Evolutionary conservation across 2,329 filamentous ascomycete species (phyloP).

Genomic region (Cladosporium phlei): DNA sequence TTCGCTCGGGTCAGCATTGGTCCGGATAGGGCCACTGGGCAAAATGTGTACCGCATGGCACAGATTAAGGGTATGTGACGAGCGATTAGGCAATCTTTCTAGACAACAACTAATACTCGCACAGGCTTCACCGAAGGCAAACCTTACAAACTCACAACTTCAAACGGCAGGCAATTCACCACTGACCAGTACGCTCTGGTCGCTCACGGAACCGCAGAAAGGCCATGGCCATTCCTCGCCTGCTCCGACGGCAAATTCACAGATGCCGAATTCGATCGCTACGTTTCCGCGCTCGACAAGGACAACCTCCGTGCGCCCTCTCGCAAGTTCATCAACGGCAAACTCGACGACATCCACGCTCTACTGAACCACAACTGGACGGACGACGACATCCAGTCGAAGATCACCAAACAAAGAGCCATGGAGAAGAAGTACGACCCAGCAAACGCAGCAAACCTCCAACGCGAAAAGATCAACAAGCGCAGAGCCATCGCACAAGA

Average conservation of each 20-base stretch:
- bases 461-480: conserved; percentile 63
- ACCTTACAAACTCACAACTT: conserved; percentile 69
- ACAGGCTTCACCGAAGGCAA: conserved; percentile 71
- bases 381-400: conserved; percentile 73
- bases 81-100: background rate
- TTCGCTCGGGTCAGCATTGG: conserved; percentile 83
- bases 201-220: conserved; percentile 76
- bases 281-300: conserved; percentile 66
- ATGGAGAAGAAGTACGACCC: conserved; percentile 52
- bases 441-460: conserved; percentile 57
- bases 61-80: conserved; percentile 68
- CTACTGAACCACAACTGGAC: conserved; percentile 79
- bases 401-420: conserved; percentile 66
- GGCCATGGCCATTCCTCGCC: conserved; percentile 83
- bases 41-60: conserved; percentile 81
- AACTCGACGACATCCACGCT: conserved; percentile 74
- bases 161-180: conserved; percentile 69
- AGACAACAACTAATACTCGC: conserved; percentile 23
- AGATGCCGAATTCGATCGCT: conserved; percentile 74
- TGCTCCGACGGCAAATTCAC: conserved; percentile 82
- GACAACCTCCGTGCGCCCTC: conserved; percentile 71
- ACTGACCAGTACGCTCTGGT: conserved; percentile 82
- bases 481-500: conserved; percentile 63
- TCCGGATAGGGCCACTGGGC: conserved; percentile 64
- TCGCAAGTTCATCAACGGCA: conserved; percentile 62